Evolutionary conservation across 2,329 filamentous ascomycete species (phyloP), one percentile per base, ranked within the genome.

Genomic region (Sphaceloma murrayae): DNA sequence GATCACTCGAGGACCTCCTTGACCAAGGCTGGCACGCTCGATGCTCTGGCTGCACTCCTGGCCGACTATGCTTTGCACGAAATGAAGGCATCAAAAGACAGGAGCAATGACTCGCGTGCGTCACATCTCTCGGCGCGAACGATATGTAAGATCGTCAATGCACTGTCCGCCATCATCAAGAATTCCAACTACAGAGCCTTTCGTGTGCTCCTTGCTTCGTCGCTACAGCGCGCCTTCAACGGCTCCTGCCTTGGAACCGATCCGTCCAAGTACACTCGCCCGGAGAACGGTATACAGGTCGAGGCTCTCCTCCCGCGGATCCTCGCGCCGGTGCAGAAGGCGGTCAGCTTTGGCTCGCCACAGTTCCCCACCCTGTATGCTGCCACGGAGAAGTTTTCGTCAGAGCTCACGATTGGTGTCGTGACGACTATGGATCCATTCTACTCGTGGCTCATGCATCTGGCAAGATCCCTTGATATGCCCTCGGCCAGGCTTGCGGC

Each of bases 111-210:
- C 27, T 21, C 34, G 5, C 27, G 45, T n/a, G n/a, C 42, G 77
- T 43, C 78, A 73, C 46, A 82, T 84, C 75, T 2, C 65, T 69
- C 10, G 68, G 67, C 11, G 68, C 75, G 11, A 18, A 75, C 74
- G 48, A 64, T 94, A 29, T 72, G 78, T 1, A 77, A 78, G 7
- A 74, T 94, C 13, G 65, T 96, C 5, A 80, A 86, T 49, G 85
- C 88, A 0, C 75, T 94, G 40, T 74, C 79, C 14, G 74, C 79
- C 34, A 82, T 95, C 36, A 75, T 94, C 39, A 75, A 79, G 49
- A 77, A 85, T 54, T 95, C 89, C 1, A 81, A 80, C 52, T 84
- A 81, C 61, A 77, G 86, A 45, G 80, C 85, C 7, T 80, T 80
- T 51, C 75, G 85, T 11, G 58, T 62, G 43, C 54, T 60, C 18